phyloP scores from a whole-genome alignment of 2,329 filamentous ascomycete species.

The Colletotrichum camelliae region DNA sequence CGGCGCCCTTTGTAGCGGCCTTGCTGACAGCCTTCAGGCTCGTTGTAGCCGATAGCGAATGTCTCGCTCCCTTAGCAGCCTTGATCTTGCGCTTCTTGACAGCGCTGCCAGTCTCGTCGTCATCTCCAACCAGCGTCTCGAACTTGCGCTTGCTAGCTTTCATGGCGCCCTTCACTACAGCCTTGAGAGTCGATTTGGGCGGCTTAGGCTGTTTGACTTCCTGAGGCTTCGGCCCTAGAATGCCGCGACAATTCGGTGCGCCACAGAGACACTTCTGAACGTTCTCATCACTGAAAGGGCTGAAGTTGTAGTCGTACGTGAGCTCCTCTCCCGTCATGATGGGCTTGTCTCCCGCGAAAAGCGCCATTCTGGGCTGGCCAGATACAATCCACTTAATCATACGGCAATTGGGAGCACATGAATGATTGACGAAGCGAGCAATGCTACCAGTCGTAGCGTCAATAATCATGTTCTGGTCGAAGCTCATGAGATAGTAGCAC shows the following conservation, averaged over 20 bases:
- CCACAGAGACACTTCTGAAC: slow-evolving; percentile 71
- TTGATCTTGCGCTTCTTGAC: slow-evolving; percentile 37
- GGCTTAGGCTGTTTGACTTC: slow-evolving; percentile 54
- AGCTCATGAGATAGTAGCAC: slow-evolving; percentile 99
- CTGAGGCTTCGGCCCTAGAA: slow-evolving; percentile 66
- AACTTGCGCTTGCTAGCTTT: slow-evolving; percentile 63
- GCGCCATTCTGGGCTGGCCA: slow-evolving; percentile 92
- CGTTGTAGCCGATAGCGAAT: slow-evolving; percentile 37
- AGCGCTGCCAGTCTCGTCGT: slow-evolving; percentile 27
- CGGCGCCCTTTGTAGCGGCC: slow-evolving; percentile 35
- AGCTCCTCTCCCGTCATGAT: slow-evolving; percentile 96
- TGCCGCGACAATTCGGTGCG: slow-evolving; percentile 66
- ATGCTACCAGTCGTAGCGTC: slow-evolving; percentile 96
- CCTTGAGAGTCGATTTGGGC: slow-evolving; percentile 48
- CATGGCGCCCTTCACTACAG: slow-evolving; percentile 41
- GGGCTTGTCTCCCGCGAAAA: slow-evolving; percentile 88
- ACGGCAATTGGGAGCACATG: slow-evolving; percentile 92
- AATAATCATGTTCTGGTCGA: slow-evolving; percentile 98
- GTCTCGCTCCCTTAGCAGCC: slow-evolving; percentile 37
- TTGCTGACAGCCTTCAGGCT: slow-evolving; percentile 27
- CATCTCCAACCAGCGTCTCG: slow-evolving; percentile 55
- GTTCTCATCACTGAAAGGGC: slow-evolving; percentile 72
- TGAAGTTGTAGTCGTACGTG: slow-evolving; percentile 88
- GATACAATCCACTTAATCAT: slow-evolving; percentile 99
- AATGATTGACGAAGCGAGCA: slow-evolving; percentile 97